Conservation (phyloP, 208 protist species). For the Naegleria fowleri region DNA sequence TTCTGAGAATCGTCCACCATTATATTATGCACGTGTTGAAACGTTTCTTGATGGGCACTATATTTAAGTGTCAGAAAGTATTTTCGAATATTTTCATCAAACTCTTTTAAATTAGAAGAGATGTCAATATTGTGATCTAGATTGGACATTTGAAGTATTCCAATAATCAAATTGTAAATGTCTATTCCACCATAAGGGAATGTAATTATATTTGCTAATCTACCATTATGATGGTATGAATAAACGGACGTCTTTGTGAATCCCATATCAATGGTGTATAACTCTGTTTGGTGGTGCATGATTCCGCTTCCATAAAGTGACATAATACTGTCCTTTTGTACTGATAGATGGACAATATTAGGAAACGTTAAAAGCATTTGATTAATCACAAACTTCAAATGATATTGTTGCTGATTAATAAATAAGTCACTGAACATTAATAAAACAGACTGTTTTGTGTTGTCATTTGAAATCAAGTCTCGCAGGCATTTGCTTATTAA, state of each 20-base stretch:
- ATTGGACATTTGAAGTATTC: not conserved
- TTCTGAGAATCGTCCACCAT: not conserved
- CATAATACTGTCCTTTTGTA: not conserved
- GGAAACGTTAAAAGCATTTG: not conserved
- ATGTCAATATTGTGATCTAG: not conserved
- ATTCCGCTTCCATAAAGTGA: conserved; percentile 1
- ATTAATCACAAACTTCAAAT: not conserved
- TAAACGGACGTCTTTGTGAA: not conserved
- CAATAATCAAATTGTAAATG: not conserved
- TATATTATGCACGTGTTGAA: not conserved
- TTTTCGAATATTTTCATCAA: not conserved
- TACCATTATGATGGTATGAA: not conserved
- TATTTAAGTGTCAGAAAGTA: not conserved
- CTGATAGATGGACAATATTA: not conserved
- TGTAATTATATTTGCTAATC: not conserved
- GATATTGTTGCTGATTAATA: not conserved
- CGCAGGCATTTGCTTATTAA: not conserved
- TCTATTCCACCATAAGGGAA: not conserved
- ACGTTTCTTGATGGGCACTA: not conserved
- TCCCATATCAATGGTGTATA: not conserved
- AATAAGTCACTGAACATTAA: not conserved
- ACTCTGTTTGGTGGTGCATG: not conserved
- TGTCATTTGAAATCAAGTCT: not conserved
- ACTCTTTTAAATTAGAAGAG: not conserved
- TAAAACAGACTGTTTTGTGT: not conserved